Evolutionary conservation across 176 grass and related monocot species (phyloP).

Genomic region (Bromus sterilis): DNA sequence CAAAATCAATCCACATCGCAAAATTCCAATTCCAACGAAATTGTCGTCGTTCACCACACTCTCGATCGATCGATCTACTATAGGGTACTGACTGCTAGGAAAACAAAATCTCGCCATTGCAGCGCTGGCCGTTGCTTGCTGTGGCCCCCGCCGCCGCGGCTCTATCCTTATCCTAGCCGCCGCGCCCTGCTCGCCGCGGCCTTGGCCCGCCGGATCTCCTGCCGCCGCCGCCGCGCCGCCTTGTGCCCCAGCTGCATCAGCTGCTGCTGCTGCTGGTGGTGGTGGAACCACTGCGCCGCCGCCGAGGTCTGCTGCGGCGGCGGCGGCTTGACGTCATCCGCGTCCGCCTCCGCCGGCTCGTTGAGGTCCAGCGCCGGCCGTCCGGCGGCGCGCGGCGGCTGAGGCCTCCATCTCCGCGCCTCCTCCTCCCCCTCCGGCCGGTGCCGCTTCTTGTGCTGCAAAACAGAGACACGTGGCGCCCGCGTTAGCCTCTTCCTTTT

Average conservation of each 20-base stretch:
- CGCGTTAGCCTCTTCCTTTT: neutral
- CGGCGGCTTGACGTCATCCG: neutral
- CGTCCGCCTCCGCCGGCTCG: slow-evolving; percentile 9
- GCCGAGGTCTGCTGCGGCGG: neutral
- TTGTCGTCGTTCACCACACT: neutral
- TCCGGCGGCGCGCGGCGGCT: neutral
- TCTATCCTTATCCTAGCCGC: neutral
- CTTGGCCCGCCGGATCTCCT: slow-evolving; percentile 25
- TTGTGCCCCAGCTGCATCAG: neutral
- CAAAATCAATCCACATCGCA: neutral
- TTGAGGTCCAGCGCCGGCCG: slow-evolving; percentile 31
- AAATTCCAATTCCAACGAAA: neutral
- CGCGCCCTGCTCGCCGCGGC: slow-evolving; percentile 3
- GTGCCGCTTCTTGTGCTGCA: slow-evolving; percentile 16
- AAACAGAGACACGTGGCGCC: slow-evolving; percentile 27
- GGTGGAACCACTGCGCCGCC: neutral
- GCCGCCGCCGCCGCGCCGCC: slow-evolving; percentile 29
- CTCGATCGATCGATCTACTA: no score
- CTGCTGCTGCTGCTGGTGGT: neutral
- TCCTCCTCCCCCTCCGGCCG: neutral
- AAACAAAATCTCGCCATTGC: neutral
- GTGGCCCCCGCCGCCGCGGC: neutral
- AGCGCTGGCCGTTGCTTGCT: neutral
- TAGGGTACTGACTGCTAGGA: no score
- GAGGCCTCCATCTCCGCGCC: neutral